Conservation (phyloP, 495 filamentous ascomycete genomes). For the Penicillium paradoxum region DNA sequence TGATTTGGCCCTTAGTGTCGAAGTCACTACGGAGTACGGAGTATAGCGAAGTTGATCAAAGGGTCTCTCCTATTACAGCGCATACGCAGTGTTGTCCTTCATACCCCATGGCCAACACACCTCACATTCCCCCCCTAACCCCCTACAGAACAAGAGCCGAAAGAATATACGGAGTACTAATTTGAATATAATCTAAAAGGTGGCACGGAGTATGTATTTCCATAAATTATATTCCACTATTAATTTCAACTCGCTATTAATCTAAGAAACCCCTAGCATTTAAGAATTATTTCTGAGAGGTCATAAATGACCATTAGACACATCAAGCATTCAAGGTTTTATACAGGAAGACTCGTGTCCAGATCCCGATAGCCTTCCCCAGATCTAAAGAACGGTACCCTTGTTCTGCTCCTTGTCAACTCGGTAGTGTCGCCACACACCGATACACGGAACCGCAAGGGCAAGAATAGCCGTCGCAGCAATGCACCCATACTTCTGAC, state of each 20-base stretch:
- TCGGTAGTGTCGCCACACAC: slow-evolving; percentile 35
- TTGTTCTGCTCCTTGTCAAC: slow-evolving; percentile 41
- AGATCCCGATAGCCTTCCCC: background rate
- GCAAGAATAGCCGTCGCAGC: slow-evolving; percentile 34
- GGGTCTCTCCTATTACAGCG: too few species aligned
- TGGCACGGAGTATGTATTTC: too few species aligned
- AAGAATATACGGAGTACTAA: too few species aligned
- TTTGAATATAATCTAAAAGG: too few species aligned
- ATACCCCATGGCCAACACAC: too few species aligned
- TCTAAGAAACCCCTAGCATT: background rate
- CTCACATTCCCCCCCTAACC: too few species aligned
- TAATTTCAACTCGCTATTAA: background rate
- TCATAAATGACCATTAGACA: background rate
- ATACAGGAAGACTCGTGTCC: background rate
- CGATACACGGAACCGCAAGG: slow-evolving; percentile 29
- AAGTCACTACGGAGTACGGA: too few species aligned
- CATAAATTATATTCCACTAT: too few species aligned
- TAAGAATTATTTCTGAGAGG: background rate
- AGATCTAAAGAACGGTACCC: slow-evolving; percentile 26
- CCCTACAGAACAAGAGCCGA: background rate
- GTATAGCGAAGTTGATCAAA: too few species aligned
- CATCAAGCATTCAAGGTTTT: background rate
- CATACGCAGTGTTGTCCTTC: too few species aligned
- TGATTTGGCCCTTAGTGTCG: background rate
- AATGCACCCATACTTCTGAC: slow-evolving; percentile 53